A percentile compares a stretch with the other conserved stretches of the same genome.
These are phyloP conservation scores for Fimicolochytrium jonesii DNA, from an alignment of 192 early-diverging fungal species.

Conservation along the genomic window DNA sequence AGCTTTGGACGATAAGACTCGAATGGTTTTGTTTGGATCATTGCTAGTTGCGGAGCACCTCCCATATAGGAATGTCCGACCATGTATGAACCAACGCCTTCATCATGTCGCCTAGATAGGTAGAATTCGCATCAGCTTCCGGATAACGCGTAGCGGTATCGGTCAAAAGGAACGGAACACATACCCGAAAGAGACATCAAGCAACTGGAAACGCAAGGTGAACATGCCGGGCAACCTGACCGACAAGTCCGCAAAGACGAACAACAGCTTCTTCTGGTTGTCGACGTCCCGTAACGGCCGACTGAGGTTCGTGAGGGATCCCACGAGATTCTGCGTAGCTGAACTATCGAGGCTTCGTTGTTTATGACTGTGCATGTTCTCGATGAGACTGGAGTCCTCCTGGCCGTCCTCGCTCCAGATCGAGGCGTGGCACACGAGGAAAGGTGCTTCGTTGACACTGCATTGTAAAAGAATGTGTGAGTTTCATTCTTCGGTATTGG, in stretches of 20 bases:
- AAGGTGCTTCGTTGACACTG: background rate
- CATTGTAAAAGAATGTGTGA: background rate
- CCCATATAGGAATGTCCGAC: background rate
- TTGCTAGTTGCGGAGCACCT: background rate
- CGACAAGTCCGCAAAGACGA: constrained; percentile 1
- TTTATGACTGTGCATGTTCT: constrained; percentile 5
- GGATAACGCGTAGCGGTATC: background rate
- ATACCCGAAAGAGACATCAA: constrained; percentile 1
- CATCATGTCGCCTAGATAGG: background rate
- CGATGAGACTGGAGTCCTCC: constrained; percentile 28
- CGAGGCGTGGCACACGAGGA: constrained; percentile 32
- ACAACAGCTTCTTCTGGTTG: background rate
- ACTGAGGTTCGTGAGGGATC: background rate
- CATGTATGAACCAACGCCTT: background rate
- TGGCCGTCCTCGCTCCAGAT: constrained; percentile 24
- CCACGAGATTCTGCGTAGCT: background rate
- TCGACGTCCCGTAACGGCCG: background rate
- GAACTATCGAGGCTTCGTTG: constrained; percentile 7
- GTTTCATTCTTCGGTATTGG: background rate
- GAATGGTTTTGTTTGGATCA: background rate
- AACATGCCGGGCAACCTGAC: constrained; percentile 1
- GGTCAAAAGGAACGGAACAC: background rate
- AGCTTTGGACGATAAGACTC: constrained; percentile 1
- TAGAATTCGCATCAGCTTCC: background rate
- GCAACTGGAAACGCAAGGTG: background rate